phyloP scores from a whole-genome alignment of 257 asterid species.

The Forsythia viridissima region DNA sequence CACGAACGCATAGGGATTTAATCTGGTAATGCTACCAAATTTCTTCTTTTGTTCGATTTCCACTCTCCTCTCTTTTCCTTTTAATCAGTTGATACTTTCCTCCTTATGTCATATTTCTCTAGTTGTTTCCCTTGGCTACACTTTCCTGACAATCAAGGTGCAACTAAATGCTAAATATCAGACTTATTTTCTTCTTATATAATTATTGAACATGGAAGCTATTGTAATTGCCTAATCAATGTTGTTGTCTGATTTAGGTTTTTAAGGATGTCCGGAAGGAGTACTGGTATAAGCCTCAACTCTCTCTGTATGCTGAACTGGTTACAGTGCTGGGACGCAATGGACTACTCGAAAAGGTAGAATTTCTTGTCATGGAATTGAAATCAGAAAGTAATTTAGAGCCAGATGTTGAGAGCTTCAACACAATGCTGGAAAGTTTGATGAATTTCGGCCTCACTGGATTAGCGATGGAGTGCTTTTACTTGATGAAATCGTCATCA shows the following conservation, averaged over 20 bases:
- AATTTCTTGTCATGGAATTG: conserved; percentile 42
- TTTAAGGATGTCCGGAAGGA: conserved; percentile 65
- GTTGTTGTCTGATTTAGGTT: conserved; percentile 41
- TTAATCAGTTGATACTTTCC: neutral
- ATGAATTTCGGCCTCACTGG: conserved; percentile 47
- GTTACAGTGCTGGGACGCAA: conserved; percentile 65
- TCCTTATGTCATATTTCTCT: conserved; percentile 5
- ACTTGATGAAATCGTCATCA: conserved; percentile 59
- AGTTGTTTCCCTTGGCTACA: neutral
- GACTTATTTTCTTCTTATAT: no score
- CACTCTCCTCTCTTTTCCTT: neutral
- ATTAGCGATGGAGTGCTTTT: conserved; percentile 56
- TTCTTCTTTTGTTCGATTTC: neutral
- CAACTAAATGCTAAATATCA: no score
- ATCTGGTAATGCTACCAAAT: neutral
- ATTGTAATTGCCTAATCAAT: neutral
- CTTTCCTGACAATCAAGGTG: no score
- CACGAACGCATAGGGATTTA: neutral
- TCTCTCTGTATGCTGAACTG: conserved; percentile 57
- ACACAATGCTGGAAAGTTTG: conserved; percentile 56
- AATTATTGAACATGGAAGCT: no score
- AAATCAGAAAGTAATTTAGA: conserved; percentile 43
- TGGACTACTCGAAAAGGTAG: conserved; percentile 49
- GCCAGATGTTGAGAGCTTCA: conserved; percentile 57
- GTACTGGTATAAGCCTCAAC: conserved; percentile 62